Percentiles rank a stretch among this genome's conserved stretches.
Conservation (phyloP, 1,139 yeast genomes). For the Pichia cactophila region DNA sequence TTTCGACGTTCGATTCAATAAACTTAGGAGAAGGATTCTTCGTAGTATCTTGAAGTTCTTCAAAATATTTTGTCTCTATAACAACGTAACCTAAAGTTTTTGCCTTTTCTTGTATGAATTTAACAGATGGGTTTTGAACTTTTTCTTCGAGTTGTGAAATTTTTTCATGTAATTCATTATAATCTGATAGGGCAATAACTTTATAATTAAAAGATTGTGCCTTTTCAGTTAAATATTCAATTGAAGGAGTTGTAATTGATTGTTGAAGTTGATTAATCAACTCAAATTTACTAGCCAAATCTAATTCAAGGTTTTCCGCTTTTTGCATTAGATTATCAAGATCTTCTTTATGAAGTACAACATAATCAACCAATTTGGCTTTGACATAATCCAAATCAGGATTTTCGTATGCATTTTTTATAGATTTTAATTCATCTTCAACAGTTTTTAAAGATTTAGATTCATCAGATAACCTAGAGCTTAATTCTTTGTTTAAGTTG, state of each 20-base stretch:
- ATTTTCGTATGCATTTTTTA: not conserved
- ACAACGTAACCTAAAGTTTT: constrained; percentile 20
- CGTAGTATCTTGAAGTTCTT: constrained; percentile 10
- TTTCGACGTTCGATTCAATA: not conserved
- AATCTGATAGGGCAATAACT: not conserved
- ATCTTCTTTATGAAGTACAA: constrained; percentile 22
- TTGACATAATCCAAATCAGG: constrained; percentile 11
- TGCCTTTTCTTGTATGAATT: constrained; percentile 23
- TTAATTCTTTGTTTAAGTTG: not conserved
- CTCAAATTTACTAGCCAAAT: not conserved
- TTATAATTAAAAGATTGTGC: not conserved
- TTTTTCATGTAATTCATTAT: not conserved
- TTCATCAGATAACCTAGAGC: not conserved
- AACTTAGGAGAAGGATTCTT: not conserved
- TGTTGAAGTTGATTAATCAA: not conserved
- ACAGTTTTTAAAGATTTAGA: not conserved
- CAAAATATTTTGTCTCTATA: constrained; percentile 21
- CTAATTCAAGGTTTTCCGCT: not conserved
- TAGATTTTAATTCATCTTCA: not conserved
- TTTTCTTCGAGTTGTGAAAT: not conserved
- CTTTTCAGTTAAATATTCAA: constrained; percentile 15
- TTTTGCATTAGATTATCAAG: not conserved
- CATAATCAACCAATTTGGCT: constrained; percentile 19
- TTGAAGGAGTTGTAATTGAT: constrained; percentile 20
- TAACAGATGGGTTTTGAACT: constrained; percentile 24